Base-by-base conservation (phyloP, 148 eudicot genomes). In the Gaultheria prostrata region DNA sequence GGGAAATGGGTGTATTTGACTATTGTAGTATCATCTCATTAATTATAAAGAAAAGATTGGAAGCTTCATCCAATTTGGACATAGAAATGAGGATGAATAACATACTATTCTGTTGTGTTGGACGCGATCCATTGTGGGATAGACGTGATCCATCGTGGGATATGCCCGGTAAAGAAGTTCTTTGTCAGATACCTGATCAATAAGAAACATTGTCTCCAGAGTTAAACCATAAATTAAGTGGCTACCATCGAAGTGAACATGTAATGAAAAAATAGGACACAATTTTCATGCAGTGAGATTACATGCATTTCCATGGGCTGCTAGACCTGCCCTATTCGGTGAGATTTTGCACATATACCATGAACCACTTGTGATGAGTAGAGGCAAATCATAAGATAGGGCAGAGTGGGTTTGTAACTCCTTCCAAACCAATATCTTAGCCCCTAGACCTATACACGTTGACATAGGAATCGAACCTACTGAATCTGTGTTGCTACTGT, bases 101-200 rank as follows among this genome's bases (percentile, higher is more conserved):
- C 90, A 43, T 88, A 86, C 88, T 2, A 67, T 49, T 57, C 69
- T 53, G 17, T 1, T 73, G 43, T 70, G 83, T 70, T 76, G 74
- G 28, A 67, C 81, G 33, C 78, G n/a, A n/a, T n/a, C n/a, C n/a
- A n/a, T n/a, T n/a, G n/a, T n/a, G n/a, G n/a, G n/a, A n/a, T n/a
- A n/a, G n/a, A 39, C 43, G 6, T 39, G 83, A 93, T 83, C 95
- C 95, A 93, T 1, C 46, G 80, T 78, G 89, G 93, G 82, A 93
- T 85, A 1, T 81, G 85, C 67, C 95, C 94, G 76, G 83, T 82
- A 51, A 91, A 90, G 49, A 74, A 78, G 87, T 93, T 93, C 83
- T 86, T 87, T 77, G 92, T 87, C 75, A 93, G 76, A 81, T 86
- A 91, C 91, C 95, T 91, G 82, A 72, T 51, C 84, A 83, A 49